Conservation (phyloP, 164 flowering plant genomes). For the Vitis labrusca region DNA sequence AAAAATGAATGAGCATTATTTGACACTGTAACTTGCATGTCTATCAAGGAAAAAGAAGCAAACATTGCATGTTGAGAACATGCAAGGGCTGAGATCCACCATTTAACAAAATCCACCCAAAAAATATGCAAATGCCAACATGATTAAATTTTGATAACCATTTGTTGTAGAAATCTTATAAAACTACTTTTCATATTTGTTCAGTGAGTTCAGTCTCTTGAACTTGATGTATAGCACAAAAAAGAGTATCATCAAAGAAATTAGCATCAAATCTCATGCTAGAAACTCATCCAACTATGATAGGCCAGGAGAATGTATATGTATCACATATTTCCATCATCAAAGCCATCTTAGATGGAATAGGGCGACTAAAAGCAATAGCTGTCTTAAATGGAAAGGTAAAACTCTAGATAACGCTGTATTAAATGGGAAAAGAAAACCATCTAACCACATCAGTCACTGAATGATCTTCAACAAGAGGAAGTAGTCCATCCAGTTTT, state of each 20-base stretch:
- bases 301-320: neutral
- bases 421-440: neutral
- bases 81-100: neutral
- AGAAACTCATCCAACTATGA: neutral
- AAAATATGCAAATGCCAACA: neutral
- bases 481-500: conserved; percentile 83
- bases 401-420: neutral
- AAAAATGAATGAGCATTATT: conserved; percentile 1
- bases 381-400: neutral
- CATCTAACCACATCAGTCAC: conserved; percentile 85
- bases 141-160: neutral
- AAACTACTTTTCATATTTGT: neutral
- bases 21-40: too few relatives aligned
- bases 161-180: neutral
- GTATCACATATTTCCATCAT: too few relatives aligned
- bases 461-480: conserved; percentile 65
- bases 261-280: neutral
- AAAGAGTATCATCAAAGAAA: neutral
- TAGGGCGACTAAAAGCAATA: neutral
- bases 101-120: neutral
- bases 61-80: too few relatives aligned
- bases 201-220: neutral
- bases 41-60: too few relatives aligned
- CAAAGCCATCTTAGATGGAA: too few relatives aligned
- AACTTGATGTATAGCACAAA: neutral